Percentiles rank a stretch among this genome's conserved stretches.
Conservation (phyloP, 768 basidiomycete genomes). For the Russula sp. region DNA sequence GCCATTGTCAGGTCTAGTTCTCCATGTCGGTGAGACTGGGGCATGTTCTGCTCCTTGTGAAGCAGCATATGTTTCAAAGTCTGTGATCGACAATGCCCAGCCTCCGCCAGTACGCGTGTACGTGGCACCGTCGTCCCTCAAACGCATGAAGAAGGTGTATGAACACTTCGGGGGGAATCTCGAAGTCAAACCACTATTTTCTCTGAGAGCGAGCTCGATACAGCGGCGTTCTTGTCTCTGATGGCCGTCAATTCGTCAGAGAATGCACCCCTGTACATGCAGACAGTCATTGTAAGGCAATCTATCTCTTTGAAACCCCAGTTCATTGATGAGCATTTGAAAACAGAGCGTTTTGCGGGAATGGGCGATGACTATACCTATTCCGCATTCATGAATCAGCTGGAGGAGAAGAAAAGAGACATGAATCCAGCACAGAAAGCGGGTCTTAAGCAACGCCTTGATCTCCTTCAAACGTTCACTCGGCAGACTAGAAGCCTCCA, state of each 20-base stretch:
- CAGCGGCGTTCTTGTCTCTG: constrained; percentile 66
- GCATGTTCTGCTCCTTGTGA: constrained; percentile 56
- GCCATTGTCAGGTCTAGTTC: constrained; percentile 58
- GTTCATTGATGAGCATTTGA: constrained; percentile 1
- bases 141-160: constrained; percentile 59
- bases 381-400: constrained; percentile 45
- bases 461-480: constrained; percentile 57
- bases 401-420: constrained; percentile 47
- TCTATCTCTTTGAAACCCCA: neutral
- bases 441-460: constrained; percentile 61
- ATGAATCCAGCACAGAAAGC: constrained; percentile 57
- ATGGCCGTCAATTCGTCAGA: constrained; percentile 68
- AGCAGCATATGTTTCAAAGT: constrained; percentile 48
- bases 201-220: constrained; percentile 60
- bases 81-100: constrained; percentile 30
- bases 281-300: constrained; percentile 60
- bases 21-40: constrained; percentile 71
- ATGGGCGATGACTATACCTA: constrained; percentile 60
- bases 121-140: constrained; percentile 59
- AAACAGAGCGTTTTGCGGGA: constrained; percentile 59
- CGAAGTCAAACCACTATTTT: constrained; percentile 55
- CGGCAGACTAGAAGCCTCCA: constrained; percentile 33
- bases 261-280: constrained; percentile 64
- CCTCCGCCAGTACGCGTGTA: constrained; percentile 46
- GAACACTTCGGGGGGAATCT: constrained; percentile 43